A percentile compares a stretch with the other conserved stretches of the same genome.
Conservation (phyloP, 164 flowering plant species). For the Amborella trichopoda region DNA sequence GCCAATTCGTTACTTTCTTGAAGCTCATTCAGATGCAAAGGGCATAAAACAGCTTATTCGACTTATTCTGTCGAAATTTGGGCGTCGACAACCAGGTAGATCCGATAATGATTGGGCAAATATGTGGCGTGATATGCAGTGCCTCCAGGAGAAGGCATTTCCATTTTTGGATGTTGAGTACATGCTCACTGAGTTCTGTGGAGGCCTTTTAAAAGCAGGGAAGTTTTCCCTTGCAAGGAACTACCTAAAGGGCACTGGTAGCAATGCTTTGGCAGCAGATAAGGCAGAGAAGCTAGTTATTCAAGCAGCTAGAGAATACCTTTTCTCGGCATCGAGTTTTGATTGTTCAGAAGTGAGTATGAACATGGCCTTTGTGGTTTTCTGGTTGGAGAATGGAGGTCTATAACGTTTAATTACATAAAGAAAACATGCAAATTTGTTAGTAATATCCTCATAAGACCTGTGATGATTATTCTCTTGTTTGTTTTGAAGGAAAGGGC, state of each 20-base stretch:
- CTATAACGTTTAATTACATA: no score
- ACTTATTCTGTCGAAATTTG: constrained; percentile 90
- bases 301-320: constrained; percentile 92
- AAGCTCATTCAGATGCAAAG: constrained; percentile 65
- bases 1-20: constrained; percentile 60
- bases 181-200: constrained; percentile 80
- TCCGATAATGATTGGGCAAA: constrained; percentile 93
- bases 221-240: constrained; percentile 92
- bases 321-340: constrained; percentile 92
- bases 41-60: constrained; percentile 92
- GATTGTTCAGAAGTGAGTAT: constrained; percentile 73
- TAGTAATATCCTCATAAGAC: no score
- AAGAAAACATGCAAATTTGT: no score
- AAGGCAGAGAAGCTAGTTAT: constrained; percentile 88
- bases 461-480: no score
- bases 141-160: constrained; percentile 80
- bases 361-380: background rate
- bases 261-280: constrained; percentile 58
- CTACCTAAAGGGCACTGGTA: constrained; percentile 72
- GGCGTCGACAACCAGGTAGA: constrained; percentile 71
- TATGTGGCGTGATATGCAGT: constrained; percentile 94
- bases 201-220: constrained; percentile 94
- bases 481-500: no score
- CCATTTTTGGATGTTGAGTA: constrained; percentile 83
- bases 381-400: no score